Base-by-base conservation (phyloP, 1,139 yeast species). In the Sugiyamaella neomexicana region DNA sequence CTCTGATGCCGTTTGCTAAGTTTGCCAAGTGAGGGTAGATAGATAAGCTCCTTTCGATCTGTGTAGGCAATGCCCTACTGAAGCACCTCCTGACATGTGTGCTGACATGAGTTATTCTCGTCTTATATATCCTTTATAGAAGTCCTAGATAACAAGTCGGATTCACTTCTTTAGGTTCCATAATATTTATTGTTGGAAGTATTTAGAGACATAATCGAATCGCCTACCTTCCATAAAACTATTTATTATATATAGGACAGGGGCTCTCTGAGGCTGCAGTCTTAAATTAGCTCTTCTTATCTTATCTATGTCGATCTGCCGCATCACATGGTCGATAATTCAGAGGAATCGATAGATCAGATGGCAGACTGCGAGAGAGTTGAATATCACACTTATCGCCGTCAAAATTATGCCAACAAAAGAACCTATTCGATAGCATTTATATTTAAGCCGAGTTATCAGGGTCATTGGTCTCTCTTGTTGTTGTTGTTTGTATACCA, bases 221-320 rank as follows among this genome's bases (percentile, higher is more conserved):
- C n/a, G 8, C 13, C 38, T 8, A 6, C 8, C n/a, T 34, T 34
- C 38, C 16, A n/a, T n/a, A 10, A 34, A 12, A 34, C 13, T 2
- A 12, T 9, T 29, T 29, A 7, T 29, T 29, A 29, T 29, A 29
- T 9, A 9, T 9, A 4, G 10, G n/a, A 12, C 34, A 29, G 34
- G 8, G 10, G 8, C n/a, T 7, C 34, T 29, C n/a, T n/a, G n/a
- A n/a, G n/a, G 16, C 16, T 34, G 16, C 38, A 34, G 20, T 29
- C 46, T 36, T 27, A 27, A 42, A 42, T 42, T 5, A 13, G 25
- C 25, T 20, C 15, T 8, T 25, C 39, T 44, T 44, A 44, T 44
- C 47, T 42, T 42, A 44, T 38, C 39, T 5, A n/a, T 20, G 47
- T 17, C 15, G 39, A 44, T 44, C 47, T 15, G 47, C 39, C 47